These are phyloP conservation scores for Boletus eberwhitei DNA, from an alignment of 768 basidiomycete genomes.

Conservation along the genomic window DNA sequence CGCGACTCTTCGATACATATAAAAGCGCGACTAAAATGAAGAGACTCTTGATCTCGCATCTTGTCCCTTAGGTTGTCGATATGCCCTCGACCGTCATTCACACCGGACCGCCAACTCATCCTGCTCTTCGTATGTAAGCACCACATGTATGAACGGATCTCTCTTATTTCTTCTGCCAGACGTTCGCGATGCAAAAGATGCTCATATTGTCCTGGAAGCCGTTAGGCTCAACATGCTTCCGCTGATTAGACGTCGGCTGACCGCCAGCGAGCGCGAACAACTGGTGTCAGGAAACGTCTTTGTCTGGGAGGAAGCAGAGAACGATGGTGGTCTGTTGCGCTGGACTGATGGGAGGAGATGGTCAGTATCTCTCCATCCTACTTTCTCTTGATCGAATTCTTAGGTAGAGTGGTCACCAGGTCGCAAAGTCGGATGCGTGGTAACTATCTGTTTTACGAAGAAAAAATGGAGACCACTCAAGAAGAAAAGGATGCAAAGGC, in stretches of 20 bases:
- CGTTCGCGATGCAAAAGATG: constrained; percentile 76
- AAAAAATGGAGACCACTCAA: constrained; percentile 76
- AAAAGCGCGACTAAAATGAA: constrained; percentile 15
- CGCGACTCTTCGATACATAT: constrained; percentile 19
- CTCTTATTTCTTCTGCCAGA: constrained; percentile 39
- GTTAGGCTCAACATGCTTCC: constrained; percentile 69
- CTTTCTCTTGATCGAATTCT: constrained; percentile 1
- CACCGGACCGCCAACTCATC: constrained; percentile 28
- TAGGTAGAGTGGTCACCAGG: constrained; percentile 37
- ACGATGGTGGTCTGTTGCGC: constrained; percentile 61
- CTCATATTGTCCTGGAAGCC: constrained; percentile 72
- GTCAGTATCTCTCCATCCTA: constrained; percentile 33
- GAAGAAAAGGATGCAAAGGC: constrained; percentile 79
- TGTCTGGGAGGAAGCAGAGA: constrained; percentile 83
- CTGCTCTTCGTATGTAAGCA: constrained; percentile 28
- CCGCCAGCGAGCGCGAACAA: constrained; percentile 65
- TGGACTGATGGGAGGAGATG: constrained; percentile 85
- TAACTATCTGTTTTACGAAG: constrained; percentile 81
- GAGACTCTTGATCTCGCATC: constrained; percentile 3
- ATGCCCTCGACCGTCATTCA: constrained; percentile 19
- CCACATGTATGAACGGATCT: background rate
- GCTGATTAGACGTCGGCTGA: constrained; percentile 67
- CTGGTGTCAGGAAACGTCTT: constrained; percentile 73
- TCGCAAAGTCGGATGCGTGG: constrained; percentile 84
- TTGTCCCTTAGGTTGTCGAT: constrained; percentile 1